These are phyloP conservation scores for Xylariomycetidae sp. DNA, from an alignment of 2,329 filamentous ascomycete genomes.

Conservation along the genomic window DNA sequence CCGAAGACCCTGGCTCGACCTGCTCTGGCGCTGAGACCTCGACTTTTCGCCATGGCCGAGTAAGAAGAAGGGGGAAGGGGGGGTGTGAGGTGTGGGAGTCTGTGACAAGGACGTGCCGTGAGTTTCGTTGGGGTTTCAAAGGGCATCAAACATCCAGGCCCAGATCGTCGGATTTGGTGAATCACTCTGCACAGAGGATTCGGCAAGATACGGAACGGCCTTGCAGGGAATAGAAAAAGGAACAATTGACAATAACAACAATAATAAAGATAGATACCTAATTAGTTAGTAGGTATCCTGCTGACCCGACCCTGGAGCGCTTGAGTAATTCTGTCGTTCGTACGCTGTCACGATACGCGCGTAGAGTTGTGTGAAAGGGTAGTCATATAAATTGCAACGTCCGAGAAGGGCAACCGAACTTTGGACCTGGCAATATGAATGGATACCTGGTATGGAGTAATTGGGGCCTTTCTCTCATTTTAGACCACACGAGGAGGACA, in stretches of 20 bases:
- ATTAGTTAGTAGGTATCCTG: too few species aligned
- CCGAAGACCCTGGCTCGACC: slow-evolving; percentile 11
- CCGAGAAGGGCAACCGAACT: slow-evolving; percentile 16
- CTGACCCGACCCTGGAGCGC: too few species aligned
- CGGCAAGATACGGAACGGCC: slow-evolving; percentile 20
- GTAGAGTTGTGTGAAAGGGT: neutral
- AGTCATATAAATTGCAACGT: slow-evolving; percentile 10
- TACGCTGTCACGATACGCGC: too few species aligned
- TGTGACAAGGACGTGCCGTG: slow-evolving; percentile 15
- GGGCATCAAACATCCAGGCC: slow-evolving; percentile 16
- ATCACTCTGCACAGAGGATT: slow-evolving; percentile 6
- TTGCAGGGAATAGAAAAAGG: too few species aligned
- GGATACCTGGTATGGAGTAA: slow-evolving; percentile 8
- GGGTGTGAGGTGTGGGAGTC: slow-evolving; percentile 8
- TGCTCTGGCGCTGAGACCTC: slow-evolving; percentile 9
- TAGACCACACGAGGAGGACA: slow-evolving; percentile 7
- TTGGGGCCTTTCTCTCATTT: slow-evolving; percentile 2
- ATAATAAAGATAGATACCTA: too few species aligned
- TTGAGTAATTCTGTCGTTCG: slow-evolving; percentile 5
- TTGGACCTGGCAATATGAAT: too few species aligned
- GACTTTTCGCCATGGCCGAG: slow-evolving; percentile 14
- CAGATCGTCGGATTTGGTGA: slow-evolving; percentile 13
- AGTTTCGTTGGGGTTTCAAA: slow-evolving; percentile 27
- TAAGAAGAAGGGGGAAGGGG: slow-evolving; percentile 12
- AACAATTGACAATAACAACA: slow-evolving; percentile 4